Evolutionary conservation across 495 filamentous ascomycete genomes (phyloP).

Genomic region (Friedmanniomyces endolithicus): DNA sequence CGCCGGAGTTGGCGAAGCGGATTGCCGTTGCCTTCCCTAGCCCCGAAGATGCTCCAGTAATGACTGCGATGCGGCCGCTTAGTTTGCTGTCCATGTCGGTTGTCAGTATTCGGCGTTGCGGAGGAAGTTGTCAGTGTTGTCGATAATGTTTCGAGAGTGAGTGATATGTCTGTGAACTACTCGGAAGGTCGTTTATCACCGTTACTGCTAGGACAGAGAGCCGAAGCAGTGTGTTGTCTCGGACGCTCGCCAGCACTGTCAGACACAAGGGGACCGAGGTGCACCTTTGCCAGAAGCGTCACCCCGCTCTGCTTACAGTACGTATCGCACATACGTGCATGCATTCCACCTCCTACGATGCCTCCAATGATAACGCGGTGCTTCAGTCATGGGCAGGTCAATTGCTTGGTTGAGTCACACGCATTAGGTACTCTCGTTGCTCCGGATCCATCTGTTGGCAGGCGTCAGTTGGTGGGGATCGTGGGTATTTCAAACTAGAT

Average conservation of each 20-base stretch:
- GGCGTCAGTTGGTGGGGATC: too few relatives aligned
- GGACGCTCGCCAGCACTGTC: too few relatives aligned
- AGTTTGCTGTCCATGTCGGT: neutral
- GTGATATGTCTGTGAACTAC: neutral
- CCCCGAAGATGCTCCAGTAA: conserved; percentile 57
- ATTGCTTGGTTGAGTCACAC: too few relatives aligned
- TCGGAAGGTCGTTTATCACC: neutral
- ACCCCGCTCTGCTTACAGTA: neutral
- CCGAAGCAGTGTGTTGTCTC: neutral
- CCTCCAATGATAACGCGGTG: too few relatives aligned
- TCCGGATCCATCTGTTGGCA: too few relatives aligned
- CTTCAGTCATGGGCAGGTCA: too few relatives aligned
- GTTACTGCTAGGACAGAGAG: too few relatives aligned
- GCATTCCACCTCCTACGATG: too few relatives aligned
- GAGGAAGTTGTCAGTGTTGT: neutral
- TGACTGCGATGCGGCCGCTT: conserved; percentile 35
- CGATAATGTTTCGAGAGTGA: neutral
- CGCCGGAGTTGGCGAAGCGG: conserved; percentile 13
- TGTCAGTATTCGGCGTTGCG: neutral
- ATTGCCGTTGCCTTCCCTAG: conserved; percentile 47
- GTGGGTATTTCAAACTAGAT: too few relatives aligned
- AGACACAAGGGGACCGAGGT: neutral
- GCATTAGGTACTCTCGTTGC: too few relatives aligned
- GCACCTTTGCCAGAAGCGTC: too few relatives aligned
- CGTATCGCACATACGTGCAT: neutral